A percentile compares a stretch with the other conserved stretches of the same genome.
These are phyloP conservation scores for Cutaneotrichosporon sp. DNA, from an alignment of 1,284 basidiomycete species.

Conservation along the genomic window DNA sequence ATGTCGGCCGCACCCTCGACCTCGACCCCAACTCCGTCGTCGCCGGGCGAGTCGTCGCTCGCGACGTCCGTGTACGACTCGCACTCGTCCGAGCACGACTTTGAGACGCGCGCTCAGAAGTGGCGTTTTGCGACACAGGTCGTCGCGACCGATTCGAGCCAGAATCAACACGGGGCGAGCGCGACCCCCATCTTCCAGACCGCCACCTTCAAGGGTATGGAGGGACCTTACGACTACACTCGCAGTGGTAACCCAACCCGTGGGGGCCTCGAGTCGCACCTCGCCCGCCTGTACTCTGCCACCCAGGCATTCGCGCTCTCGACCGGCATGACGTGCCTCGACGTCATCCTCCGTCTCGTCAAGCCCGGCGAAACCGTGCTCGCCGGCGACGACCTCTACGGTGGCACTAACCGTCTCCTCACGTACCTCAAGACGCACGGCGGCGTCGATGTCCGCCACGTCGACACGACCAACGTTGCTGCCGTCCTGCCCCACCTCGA, in stretches of 20 bases:
- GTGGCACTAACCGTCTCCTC: conserved; percentile 92
- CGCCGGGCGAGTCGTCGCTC: conserved; percentile 35
- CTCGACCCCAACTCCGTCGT: conserved; percentile 21
- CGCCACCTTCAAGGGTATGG: conserved; percentile 94
- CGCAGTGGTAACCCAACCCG: conserved; percentile 95
- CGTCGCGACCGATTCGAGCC: conserved; percentile 77
- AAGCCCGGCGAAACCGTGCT: conserved; percentile 93
- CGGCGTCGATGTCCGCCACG: conserved; percentile 85
- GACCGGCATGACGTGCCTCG: conserved; percentile 96
- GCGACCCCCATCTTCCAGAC: conserved; percentile 97
- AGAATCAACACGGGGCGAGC: conserved; percentile 93
- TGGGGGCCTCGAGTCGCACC: conserved; percentile 88
- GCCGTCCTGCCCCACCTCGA: conserved; percentile 60
- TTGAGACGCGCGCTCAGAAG: conserved; percentile 28
- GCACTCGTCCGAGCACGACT: conserved; percentile 30
- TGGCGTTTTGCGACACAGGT: conserved; percentile 50
- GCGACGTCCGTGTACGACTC: conserved; percentile 31
- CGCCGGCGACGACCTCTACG: conserved; percentile 96
- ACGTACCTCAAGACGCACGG: conserved; percentile 83
- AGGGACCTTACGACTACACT: conserved; percentile 82
- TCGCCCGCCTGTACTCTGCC: conserved; percentile 89
- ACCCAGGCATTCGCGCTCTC: conserved; percentile 83
- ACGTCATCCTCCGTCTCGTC: conserved; percentile 87
- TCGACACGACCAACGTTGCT: conserved; percentile 72
- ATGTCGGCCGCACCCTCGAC: no score